Conservation (phyloP, 805 yeast species). For the Wickerhamiella alocasiicola region DNA sequence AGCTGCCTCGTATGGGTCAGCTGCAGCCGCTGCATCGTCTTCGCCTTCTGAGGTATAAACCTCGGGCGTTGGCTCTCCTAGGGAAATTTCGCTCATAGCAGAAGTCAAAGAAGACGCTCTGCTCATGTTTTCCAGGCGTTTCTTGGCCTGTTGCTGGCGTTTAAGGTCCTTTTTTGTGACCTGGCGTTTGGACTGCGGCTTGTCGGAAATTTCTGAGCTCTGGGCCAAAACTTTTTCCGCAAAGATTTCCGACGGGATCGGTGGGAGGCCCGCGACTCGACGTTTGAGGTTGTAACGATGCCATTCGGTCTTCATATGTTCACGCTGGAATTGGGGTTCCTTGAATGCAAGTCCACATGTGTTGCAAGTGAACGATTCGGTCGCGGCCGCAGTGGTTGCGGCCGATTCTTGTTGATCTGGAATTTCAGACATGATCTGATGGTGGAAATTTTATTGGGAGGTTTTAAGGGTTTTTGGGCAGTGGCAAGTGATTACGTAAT, state of each 20-base stretch:
- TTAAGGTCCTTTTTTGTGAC: constrained; percentile 29
- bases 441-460: no score
- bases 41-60: constrained; percentile 14
- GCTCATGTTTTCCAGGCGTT: constrained; percentile 10
- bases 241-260: constrained; percentile 55
- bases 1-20: constrained; percentile 18
- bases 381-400: constrained; percentile 5
- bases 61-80: constrained; percentile 14
- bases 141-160: constrained; percentile 23
- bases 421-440: no score
- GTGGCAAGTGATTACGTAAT: no score
- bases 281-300: constrained; percentile 91
- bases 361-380: constrained; percentile 55
- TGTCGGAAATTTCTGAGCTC: constrained; percentile 18
- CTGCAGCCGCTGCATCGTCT: neutral
- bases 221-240: constrained; percentile 51
- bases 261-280: constrained; percentile 72
- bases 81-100: constrained; percentile 12
- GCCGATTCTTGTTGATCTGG: no score
- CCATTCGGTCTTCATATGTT: constrained; percentile 97
- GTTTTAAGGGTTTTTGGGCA: no score
- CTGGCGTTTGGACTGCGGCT: constrained; percentile 21
- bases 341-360: constrained; percentile 76
- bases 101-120: constrained; percentile 9
- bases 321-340: constrained; percentile 72